A percentile compares a stretch with the other conserved stretches of the same genome.
Evolutionary conservation across 2,329 filamentous ascomycete species (phyloP).

Genomic region (Peltaster fructicola): DNA sequence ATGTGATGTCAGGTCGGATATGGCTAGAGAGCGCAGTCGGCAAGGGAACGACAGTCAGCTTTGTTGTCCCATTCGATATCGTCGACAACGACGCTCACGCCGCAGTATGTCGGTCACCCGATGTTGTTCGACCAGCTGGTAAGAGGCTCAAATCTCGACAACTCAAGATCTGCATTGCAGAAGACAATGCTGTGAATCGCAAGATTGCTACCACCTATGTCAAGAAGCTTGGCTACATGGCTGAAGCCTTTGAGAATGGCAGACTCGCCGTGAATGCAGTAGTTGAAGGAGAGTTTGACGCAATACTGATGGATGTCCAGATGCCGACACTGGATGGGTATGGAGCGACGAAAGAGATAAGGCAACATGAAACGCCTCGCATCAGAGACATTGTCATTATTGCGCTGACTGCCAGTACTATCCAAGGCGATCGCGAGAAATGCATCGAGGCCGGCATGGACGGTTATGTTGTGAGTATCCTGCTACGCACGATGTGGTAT

Average conservation of each 20-base stretch:
- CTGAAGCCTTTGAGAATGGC: conserved; percentile 81
- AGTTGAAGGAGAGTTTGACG: conserved; percentile 64
- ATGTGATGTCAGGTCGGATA: conserved; percentile 76
- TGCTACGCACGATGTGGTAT: too few species aligned
- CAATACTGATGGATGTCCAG: conserved; percentile 90
- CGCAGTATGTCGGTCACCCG: too few species aligned
- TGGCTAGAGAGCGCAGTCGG: conserved; percentile 58
- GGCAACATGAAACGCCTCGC: conserved; percentile 55
- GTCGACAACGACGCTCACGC: too few species aligned
- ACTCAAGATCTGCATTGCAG: conserved; percentile 77
- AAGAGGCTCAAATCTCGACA: too few species aligned
- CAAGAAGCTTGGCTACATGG: conserved; percentile 66
- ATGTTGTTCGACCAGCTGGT: too few species aligned
- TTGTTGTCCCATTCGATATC: conserved; percentile 63
- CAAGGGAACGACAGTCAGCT: conserved; percentile 33
- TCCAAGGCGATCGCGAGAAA: conserved; percentile 86
- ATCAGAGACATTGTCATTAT: conserved; percentile 81
- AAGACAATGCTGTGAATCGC: conserved; percentile 90
- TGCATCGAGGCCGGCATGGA: conserved; percentile 93
- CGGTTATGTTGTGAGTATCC: conserved; percentile 87
- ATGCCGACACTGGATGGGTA: conserved; percentile 92
- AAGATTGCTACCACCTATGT: conserved; percentile 88
- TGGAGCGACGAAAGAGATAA: conserved; percentile 69
- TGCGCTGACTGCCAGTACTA: conserved; percentile 91
- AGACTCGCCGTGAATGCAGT: conserved; percentile 74